phyloP scores from a whole-genome alignment of 495 filamentous ascomycete species.

The Podospora comata region DNA sequence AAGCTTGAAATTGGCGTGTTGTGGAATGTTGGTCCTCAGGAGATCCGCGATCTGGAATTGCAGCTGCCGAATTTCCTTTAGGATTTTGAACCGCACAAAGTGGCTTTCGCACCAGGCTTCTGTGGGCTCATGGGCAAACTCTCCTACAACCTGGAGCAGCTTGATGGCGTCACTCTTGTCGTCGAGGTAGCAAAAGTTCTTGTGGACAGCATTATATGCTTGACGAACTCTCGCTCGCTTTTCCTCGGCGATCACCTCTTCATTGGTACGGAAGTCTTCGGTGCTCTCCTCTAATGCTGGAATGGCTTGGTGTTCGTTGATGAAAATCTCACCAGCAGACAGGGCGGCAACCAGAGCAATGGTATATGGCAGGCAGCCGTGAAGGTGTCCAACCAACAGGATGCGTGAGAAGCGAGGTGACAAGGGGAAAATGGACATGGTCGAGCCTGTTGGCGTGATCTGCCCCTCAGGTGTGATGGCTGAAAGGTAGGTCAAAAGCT shows the following conservation, averaged over 20 bases:
- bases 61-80: slow-evolving; percentile 81
- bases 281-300: slow-evolving; percentile 42
- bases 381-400: slow-evolving; percentile 78
- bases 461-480: slow-evolving; percentile 66
- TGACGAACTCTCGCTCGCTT: slow-evolving; percentile 61
- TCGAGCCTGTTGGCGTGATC: slow-evolving; percentile 70
- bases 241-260: slow-evolving; percentile 65
- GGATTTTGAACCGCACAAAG: slow-evolving; percentile 80
- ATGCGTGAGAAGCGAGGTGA: slow-evolving; percentile 90
- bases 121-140: slow-evolving; percentile 65
- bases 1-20: slow-evolving; percentile 57
- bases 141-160: slow-evolving; percentile 80
- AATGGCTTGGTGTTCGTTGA: slow-evolving; percentile 77
- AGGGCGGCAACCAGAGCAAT: slow-evolving; percentile 85
- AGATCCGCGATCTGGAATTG: slow-evolving; percentile 78
- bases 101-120: slow-evolving; percentile 72
- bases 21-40: slow-evolving; percentile 68
- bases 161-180: slow-evolving; percentile 85
- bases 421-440: slow-evolving; percentile 84
- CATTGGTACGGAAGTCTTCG: slow-evolving; percentile 58
- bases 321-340: slow-evolving; percentile 82
- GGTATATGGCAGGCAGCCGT: slow-evolving; percentile 79
- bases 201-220: slow-evolving; percentile 71
- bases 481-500: slow-evolving; percentile 70
- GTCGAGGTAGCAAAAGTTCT: slow-evolving; percentile 76